A percentile compares a stretch with the other conserved stretches of the same genome.
Evolutionary conservation across 2,329 filamentous ascomycete genomes (phyloP).

Genomic region (Aspergillus calidoustus): DNA sequence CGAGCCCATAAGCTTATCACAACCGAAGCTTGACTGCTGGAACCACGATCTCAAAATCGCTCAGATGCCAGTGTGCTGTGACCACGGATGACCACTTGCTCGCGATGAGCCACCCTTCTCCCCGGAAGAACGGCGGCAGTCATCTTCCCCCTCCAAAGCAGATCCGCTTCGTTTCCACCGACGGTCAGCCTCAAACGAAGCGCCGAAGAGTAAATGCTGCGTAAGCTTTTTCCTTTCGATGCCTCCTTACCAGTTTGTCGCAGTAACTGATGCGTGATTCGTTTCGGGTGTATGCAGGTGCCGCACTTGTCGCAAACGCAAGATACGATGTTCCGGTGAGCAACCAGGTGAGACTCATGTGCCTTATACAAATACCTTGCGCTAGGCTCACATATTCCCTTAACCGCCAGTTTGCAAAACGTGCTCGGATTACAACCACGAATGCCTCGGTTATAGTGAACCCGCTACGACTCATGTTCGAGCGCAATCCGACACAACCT

Average conservation of each 20-base stretch:
- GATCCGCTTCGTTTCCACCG: constrained; percentile 81
- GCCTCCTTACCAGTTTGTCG: constrained; percentile 18
- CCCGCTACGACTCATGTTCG: constrained; percentile 35
- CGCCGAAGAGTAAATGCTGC: constrained; percentile 78
- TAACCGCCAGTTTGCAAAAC: constrained; percentile 63
- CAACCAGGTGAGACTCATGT: constrained; percentile 55
- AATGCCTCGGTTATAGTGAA: constrained; percentile 70
- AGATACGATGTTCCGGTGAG: constrained; percentile 76
- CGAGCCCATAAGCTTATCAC: constrained; percentile 18
- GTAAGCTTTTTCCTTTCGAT: constrained; percentile 51
- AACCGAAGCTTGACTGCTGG: constrained; percentile 21
- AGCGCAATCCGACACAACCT: constrained; percentile 36
- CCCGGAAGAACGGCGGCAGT: constrained; percentile 41
- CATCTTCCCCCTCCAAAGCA: constrained; percentile 41
- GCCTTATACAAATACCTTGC: neutral
- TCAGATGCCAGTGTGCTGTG: constrained; percentile 37
- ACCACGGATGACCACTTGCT: constrained; percentile 40
- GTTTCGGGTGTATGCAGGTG: constrained; percentile 53
- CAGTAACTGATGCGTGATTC: constrained; percentile 1
- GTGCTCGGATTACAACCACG: constrained; percentile 72
- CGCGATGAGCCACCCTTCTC: constrained; percentile 46
- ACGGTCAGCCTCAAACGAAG: constrained; percentile 80
- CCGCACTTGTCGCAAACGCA: constrained; percentile 74
- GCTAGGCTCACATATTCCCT: constrained; percentile 12
- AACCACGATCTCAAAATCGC: neutral